Evolutionary conservation across 2,329 filamentous ascomycete genomes (phyloP), one percentile per base, ranked within the genome.

Genomic region (Diaporthe sp.): DNA sequence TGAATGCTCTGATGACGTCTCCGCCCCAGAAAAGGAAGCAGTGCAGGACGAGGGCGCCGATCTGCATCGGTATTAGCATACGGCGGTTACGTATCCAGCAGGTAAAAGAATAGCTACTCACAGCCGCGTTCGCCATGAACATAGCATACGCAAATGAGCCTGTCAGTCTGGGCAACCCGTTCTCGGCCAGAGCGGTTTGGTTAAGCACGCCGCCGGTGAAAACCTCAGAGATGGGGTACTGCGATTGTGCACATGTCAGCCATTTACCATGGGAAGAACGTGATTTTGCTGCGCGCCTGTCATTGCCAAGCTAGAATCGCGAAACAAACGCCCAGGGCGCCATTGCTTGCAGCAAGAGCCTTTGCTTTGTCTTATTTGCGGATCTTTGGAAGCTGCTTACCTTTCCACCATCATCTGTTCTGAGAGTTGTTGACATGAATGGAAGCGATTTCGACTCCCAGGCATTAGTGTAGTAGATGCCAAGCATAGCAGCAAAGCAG

Each of bases 111-210:
- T 22, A 10, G n/a, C 17, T 58, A 85, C 87, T 80, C 82, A 88
- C 87, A 44, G 89, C 88, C 76, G 88, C 87, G 80, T 91, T 90
- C 2, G 89, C 88, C 83, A 90, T 90, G 76, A 91, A 87, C 83
- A 91, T 85, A 2, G 86, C 82, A 60, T 87, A 90, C 0, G 88
- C 88, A 77, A 90, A 90, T 0, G 81, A 85, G 1, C 88, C 89
- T 0, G 85, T 85, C 3, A 91, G 79, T 10, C 79, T 84, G 0
- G 89, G 89, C 3, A 87, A 75, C 2, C 89, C 89, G 67, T 86
- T 84, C 37, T 82, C 79, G 0, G 80, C 80, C 34, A 91, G 73
- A 0, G 85, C 84, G 0, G 80, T 77, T 73, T 86, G 75, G 76
- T 88, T 80, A 31, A 91, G 82, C 19, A 88, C 76, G 34, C 84